These are phyloP conservation scores for Aspergillus hiratsukae DNA, from an alignment of 2,329 filamentous ascomycete genomes.

Conservation along the genomic window DNA sequence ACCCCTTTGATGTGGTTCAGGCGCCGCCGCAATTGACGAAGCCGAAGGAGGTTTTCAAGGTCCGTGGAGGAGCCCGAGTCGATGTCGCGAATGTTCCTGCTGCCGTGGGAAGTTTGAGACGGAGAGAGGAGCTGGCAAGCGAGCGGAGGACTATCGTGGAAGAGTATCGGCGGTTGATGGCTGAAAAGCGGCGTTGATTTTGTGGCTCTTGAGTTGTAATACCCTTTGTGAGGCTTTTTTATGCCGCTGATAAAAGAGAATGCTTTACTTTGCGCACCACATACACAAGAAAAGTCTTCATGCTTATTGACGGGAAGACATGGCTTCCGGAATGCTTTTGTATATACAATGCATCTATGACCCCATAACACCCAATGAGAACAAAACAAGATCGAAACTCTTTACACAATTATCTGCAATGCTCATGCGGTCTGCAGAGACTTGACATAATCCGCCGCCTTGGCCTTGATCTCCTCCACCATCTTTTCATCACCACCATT, in stretches of 20 bases:
- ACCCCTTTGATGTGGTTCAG: slow-evolving; percentile 54
- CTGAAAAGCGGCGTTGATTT: slow-evolving; percentile 40
- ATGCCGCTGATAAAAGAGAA: neutral
- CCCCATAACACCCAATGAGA: slow-evolving; percentile 1
- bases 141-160: slow-evolving; percentile 68
- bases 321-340: slow-evolving; percentile 1
- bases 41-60: slow-evolving; percentile 60
- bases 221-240: neutral
- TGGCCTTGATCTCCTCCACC: slow-evolving; percentile 64
- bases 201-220: neutral
- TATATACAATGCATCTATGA: slow-evolving; percentile 7
- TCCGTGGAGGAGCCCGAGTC: slow-evolving; percentile 60
- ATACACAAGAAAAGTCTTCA: neutral
- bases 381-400: slow-evolving; percentile 2
- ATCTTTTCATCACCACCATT: slow-evolving; percentile 62
- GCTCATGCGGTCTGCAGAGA: slow-evolving; percentile 30
- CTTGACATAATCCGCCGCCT: slow-evolving; percentile 66
- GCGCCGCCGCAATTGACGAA: slow-evolving; percentile 71
- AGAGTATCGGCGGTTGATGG: slow-evolving; percentile 68
- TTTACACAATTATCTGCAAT: slow-evolving; percentile 5
- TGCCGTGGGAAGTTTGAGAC: slow-evolving; percentile 64
- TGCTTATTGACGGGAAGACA: neutral
- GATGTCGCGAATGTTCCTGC: slow-evolving; percentile 66
- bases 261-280: neutral
- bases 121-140: slow-evolving; percentile 67